A percentile compares a stretch with the other conserved stretches of the same genome.
These are phyloP conservation scores for Exophiala bonariae DNA, from an alignment of 2,329 filamentous ascomycete genomes.

Conservation along the genomic window DNA sequence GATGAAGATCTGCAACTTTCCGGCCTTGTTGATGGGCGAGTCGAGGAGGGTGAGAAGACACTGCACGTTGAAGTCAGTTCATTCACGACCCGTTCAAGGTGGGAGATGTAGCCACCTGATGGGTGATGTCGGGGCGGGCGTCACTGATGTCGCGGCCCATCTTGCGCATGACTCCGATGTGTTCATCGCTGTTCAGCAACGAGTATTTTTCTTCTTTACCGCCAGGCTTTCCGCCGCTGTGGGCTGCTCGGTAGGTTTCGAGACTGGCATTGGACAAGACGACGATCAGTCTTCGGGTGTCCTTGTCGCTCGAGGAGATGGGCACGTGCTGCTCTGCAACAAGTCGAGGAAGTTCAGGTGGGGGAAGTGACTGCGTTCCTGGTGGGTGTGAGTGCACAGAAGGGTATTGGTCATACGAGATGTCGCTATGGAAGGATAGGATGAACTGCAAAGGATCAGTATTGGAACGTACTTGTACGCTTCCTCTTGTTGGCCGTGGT, in stretches of 20 bases:
- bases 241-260: conserved; percentile 92
- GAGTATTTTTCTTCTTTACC: conserved; percentile 93
- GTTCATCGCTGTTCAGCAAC: conserved; percentile 96
- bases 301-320: conserved; percentile 83
- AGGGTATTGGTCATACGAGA: background rate
- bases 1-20: conserved; percentile 96
- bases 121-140: conserved; percentile 94
- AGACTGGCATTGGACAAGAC: conserved; percentile 96
- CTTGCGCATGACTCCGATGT: conserved; percentile 98
- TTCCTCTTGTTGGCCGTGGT: conserved; percentile 19
- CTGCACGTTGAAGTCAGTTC: conserved; percentile 50
- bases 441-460: background rate
- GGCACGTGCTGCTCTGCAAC: conserved; percentile 89
- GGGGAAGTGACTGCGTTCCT: conserved; percentile 94
- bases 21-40: conserved; percentile 97
- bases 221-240: conserved; percentile 62
- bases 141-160: conserved; percentile 99
- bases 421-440: background rate
- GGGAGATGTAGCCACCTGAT: conserved; percentile 68
- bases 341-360: conserved; percentile 84
- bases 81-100: conserved; percentile 15
- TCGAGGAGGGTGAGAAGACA: conserved; percentile 95
- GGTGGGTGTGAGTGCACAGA: conserved; percentile 4
- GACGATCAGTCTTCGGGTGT: conserved; percentile 87
- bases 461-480: conserved; percentile 21